These are phyloP conservation scores for Hordeum marinum DNA, from an alignment of 176 grass and related monocot species.

Conservation along the genomic window DNA sequence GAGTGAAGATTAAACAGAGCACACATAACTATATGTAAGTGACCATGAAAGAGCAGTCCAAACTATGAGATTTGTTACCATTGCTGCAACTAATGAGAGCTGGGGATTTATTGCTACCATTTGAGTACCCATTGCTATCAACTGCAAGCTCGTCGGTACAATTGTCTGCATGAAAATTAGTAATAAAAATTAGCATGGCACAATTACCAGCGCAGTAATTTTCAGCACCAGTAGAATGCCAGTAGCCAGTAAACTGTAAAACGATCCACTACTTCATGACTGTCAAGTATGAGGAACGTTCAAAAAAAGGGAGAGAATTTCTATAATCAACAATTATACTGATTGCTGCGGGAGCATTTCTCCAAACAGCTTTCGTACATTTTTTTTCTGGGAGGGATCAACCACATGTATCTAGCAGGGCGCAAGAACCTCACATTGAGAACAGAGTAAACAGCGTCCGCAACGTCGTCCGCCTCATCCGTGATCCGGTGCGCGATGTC, in stretches of 20 bases:
- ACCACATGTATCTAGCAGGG: background rate
- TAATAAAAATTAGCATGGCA: constrained; percentile 19
- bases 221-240: background rate
- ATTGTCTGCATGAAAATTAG: constrained; percentile 41
- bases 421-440: constrained; percentile 53
- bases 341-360: background rate
- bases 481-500: constrained; percentile 66
- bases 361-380: constrained; percentile 13
- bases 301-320: background rate
- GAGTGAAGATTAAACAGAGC: constrained; percentile 19
- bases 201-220: background rate
- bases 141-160: constrained; percentile 64
- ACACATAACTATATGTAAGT: background rate
- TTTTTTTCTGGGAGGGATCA: too few relatives aligned
- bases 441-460: constrained; percentile 59
- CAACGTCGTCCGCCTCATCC: constrained; percentile 61
- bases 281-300: background rate
- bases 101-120: constrained; percentile 57
- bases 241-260: background rate
- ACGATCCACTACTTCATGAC: background rate
- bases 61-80: constrained; percentile 31
- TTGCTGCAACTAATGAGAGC: constrained; percentile 48
- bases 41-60: background rate
- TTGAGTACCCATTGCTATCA: constrained; percentile 66
- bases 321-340: background rate